A percentile compares a stretch with the other conserved stretches of the same genome.
Evolutionary conservation across 495 filamentous ascomycete species (phyloP).

Genomic region (Darksidea phi): DNA sequence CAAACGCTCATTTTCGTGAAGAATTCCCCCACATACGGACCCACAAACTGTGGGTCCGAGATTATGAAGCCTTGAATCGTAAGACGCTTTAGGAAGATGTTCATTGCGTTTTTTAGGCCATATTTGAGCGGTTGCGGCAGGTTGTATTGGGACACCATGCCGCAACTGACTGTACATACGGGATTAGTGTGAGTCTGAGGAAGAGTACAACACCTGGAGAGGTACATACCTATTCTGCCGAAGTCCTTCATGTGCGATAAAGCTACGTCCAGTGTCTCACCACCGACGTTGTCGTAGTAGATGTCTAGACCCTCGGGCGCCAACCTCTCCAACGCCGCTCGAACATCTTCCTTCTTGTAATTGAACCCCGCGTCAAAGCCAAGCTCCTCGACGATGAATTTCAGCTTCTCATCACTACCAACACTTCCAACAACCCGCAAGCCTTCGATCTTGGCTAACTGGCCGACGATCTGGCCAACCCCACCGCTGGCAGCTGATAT

Average conservation of each 20-base stretch:
- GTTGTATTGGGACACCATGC: conserved; percentile 79
- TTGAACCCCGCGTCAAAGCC: conserved; percentile 54
- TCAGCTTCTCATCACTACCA: conserved; percentile 51
- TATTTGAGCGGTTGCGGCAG: conserved; percentile 54
- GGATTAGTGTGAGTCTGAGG: neutral
- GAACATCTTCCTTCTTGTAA: conserved; percentile 63
- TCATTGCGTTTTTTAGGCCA: conserved; percentile 63
- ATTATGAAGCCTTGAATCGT: conserved; percentile 76
- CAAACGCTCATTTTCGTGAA: conserved; percentile 60
- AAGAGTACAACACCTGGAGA: conserved; percentile 14
- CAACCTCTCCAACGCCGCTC: conserved; percentile 66
- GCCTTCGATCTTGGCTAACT: conserved; percentile 81
- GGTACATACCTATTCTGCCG: conserved; percentile 65
- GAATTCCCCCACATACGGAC: conserved; percentile 47
- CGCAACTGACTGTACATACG: conserved; percentile 52
- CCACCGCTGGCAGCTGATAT: conserved; percentile 76
- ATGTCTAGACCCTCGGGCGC: conserved; percentile 83
- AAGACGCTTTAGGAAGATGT: conserved; percentile 55
- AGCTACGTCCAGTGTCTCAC: conserved; percentile 74
- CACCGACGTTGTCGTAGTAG: conserved; percentile 91
- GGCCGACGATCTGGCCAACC: conserved; percentile 77
- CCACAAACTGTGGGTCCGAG: conserved; percentile 61
- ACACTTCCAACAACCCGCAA: conserved; percentile 73
- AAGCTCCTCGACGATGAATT: conserved; percentile 48
- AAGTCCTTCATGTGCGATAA: conserved; percentile 63